phyloP scores from a whole-genome alignment of 2,329 filamentous ascomycete species.

The Paecilomyces sp. region DNA sequence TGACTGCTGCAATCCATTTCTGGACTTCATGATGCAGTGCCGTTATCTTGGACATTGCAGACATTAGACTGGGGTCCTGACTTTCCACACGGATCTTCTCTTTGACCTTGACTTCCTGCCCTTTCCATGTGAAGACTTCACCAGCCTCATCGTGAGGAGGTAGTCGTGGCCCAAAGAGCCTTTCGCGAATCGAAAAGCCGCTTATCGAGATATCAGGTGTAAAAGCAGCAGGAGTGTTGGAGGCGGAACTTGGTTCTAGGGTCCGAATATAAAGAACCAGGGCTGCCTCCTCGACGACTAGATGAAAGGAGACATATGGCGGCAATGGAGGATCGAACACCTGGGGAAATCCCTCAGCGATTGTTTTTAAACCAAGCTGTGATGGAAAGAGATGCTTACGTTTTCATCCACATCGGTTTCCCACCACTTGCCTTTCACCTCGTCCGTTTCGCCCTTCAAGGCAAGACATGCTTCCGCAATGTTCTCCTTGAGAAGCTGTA shows the following conservation, averaged over 20 bases:
- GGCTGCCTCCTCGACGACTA: constrained; percentile 62
- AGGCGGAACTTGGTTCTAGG: constrained; percentile 56
- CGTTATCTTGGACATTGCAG: constrained; percentile 72
- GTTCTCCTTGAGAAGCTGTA: constrained; percentile 53
- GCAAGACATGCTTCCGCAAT: constrained; percentile 54
- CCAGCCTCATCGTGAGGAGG: constrained; percentile 76
- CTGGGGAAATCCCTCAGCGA: constrained; percentile 15
- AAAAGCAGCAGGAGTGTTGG: constrained; percentile 57
- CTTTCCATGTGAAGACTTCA: constrained; percentile 62
- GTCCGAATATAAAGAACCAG: constrained; percentile 64
- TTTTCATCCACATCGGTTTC: constrained; percentile 49
- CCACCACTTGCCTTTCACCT: constrained; percentile 48
- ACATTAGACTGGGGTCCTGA: constrained; percentile 79
- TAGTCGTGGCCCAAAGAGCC: constrained; percentile 44
- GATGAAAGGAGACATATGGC: constrained; percentile 62
- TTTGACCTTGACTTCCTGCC: constrained; percentile 71
- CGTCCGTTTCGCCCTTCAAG: constrained; percentile 48
- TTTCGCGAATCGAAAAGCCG: constrained; percentile 52
- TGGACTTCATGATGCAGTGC: constrained; percentile 68
- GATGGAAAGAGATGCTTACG: constrained; percentile 36
- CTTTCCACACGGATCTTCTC: constrained; percentile 87
- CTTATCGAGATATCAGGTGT: constrained; percentile 58
- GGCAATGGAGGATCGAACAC: constrained; percentile 58
- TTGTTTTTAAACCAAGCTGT: constrained; percentile 7
- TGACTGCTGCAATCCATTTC: constrained; percentile 63